phyloP scores from a whole-genome alignment of 2,329 filamentous ascomycete genomes.

The Colletotrichum sp. region DNA sequence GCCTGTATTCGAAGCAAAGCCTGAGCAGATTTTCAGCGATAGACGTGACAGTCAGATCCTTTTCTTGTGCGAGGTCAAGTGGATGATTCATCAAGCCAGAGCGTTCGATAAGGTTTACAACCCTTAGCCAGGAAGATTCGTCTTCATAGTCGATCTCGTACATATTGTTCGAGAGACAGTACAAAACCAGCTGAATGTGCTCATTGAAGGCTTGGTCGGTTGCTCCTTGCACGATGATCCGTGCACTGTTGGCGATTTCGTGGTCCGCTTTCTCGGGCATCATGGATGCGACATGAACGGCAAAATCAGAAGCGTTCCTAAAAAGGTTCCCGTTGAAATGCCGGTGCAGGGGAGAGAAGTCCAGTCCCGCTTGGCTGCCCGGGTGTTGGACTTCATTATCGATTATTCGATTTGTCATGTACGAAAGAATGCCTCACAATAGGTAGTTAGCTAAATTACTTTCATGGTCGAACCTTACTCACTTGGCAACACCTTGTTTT shows the following conservation, averaged over 20 bases:
- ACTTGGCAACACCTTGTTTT: accelerated
- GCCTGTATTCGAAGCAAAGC: no score
- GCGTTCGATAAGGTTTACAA: accelerated
- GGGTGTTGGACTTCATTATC: accelerated
- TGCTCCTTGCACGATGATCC: accelerated
- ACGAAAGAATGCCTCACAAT: no score
- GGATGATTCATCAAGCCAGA: neutral
- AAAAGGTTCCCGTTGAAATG: accelerated
- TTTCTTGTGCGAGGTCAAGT: no score
- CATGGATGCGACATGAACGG: neutral
- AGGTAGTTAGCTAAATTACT: no score
- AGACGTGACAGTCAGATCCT: accelerated
- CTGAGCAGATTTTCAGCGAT: no score
- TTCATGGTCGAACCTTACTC: accelerated
- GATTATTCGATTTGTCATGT: accelerated
- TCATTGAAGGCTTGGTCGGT: neutral
- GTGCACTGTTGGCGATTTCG: accelerated
- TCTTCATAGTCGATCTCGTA: accelerated
- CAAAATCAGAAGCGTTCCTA: accelerated
- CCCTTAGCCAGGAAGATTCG: accelerated
- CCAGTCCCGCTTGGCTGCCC: accelerated
- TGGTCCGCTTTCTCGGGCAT: accelerated
- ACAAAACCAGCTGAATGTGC: accelerated
- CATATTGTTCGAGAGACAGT: neutral
- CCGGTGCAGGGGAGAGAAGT: no score